phyloP scores from a whole-genome alignment of 768 basidiomycete species.

The Termitomyces sp. region DNA sequence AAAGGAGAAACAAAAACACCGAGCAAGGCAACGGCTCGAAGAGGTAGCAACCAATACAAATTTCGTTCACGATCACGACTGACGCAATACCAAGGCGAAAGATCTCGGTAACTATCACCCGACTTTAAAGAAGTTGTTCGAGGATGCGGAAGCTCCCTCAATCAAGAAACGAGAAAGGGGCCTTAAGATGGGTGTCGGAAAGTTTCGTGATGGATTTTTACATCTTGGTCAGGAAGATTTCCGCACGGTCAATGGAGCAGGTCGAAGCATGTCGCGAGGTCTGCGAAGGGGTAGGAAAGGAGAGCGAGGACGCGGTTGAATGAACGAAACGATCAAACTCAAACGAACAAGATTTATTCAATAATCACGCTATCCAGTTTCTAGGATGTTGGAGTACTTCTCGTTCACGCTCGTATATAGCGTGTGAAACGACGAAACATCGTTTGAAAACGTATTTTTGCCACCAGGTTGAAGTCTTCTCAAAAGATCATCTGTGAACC shows the following conservation, averaged over 20 bases:
- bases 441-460: background rate
- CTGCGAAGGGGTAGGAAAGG: constrained; percentile 19
- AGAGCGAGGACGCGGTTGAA: constrained; percentile 19
- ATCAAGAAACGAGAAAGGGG: constrained; percentile 59
- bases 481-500: constrained; percentile 67
- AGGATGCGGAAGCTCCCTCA: constrained; percentile 25
- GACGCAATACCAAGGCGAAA: constrained; percentile 58
- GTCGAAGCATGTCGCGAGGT: constrained; percentile 16
- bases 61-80: background rate
- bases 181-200: constrained; percentile 76
- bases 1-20: constrained; percentile 54
- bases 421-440: background rate
- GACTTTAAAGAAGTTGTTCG: constrained; percentile 65
- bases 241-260: constrained; percentile 26
- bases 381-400: background rate
- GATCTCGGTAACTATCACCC: constrained; percentile 85
- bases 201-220: constrained; percentile 66
- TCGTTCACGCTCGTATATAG: background rate
- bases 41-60: constrained; percentile 49
- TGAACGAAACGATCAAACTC: background rate
- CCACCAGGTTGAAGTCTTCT: constrained; percentile 27
- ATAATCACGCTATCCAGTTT: background rate
- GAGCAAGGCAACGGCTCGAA: constrained; percentile 53
- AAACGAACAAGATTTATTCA: background rate
- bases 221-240: constrained; percentile 65